These are phyloP conservation scores for Ochetophila trinervis DNA, from an alignment of 306 rosid genomes.

Conservation along the genomic window DNA sequence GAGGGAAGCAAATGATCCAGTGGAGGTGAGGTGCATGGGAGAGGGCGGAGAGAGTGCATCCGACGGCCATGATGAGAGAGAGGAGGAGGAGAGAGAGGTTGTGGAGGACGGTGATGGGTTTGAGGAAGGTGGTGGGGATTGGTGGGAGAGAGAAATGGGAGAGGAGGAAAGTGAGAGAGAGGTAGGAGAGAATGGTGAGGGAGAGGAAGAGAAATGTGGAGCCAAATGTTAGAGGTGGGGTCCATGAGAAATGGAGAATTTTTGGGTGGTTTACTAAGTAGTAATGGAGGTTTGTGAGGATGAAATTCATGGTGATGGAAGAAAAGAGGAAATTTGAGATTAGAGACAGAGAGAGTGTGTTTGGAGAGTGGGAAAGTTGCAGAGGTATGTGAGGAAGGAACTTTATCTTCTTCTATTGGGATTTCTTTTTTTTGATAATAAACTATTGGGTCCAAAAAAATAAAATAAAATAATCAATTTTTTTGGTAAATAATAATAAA, in stretches of 20 bases:
- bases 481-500: no score
- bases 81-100: slow-evolving; percentile 57
- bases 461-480: no score
- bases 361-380: neutral
- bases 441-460: no score
- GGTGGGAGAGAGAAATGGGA: slow-evolving; percentile 24
- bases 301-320: neutral
- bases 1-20: slow-evolving; percentile 59
- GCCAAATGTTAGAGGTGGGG: slow-evolving; percentile 34
- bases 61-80: slow-evolving; percentile 61
- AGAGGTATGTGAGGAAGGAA: no score
- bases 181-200: slow-evolving; percentile 37
- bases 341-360: neutral
- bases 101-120: slow-evolving; percentile 54
- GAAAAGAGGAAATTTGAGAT: no score
- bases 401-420: no score
- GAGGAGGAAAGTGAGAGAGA: slow-evolving; percentile 50
- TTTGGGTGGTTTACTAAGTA: slow-evolving; percentile 51
- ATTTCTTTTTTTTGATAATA: no score
- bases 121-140: slow-evolving; percentile 30
- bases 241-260: slow-evolving; percentile 59
- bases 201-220: slow-evolving; percentile 49
- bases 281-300: slow-evolving; percentile 25
- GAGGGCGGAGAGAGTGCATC: slow-evolving; percentile 44
- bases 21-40: slow-evolving; percentile 36